Evolutionary conservation across 164 flowering plant genomes (phyloP), one percentile per base, ranked within the genome.

Genomic region (Paratinospora sagittata): DNA sequence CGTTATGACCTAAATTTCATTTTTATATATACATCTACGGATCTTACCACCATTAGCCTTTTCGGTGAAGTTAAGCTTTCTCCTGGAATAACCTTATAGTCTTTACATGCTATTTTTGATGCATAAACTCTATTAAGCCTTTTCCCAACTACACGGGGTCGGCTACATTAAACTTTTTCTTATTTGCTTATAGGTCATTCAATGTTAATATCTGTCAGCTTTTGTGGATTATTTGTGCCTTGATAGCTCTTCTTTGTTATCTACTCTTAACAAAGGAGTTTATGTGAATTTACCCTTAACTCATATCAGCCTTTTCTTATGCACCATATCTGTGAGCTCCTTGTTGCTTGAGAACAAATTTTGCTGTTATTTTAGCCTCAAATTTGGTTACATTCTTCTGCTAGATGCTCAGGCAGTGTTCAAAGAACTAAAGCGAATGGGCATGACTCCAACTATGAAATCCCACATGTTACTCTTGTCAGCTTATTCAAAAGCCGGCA

Each of bases 401-500:
- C n/a, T 68, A 90, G 97, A 91, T 78, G 96, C 96, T 21, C 81
- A 83, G 73, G 79, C 82, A 3, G 81, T 84, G 52, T 93, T 93
- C 75, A 89, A 86, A 52, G 89, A 88, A 72, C 87, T 91, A 88
- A 86, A 84, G 76, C 76, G 83, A 14, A 77, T 83, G 3, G 93
- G 95, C 19, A 82, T 91, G 74, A 80, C 79, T 45, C 96, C 97
- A 68, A 91, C 97, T 4, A 86, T 91, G 97, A 93, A 93, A 78
- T 93, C 98, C 72, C 91, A 91, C 82, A 89, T 93, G 97, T 80
- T 91, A 33, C 86, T 93, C 62, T 68, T 93, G 27, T 85, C 86
- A 24, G 97, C 93, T 64, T 87, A 93, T 75, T 84, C 93, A 26
- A 87, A 80, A 74, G 49, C 70, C 0, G 87, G 92, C 5, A 82